phyloP scores from a whole-genome alignment of 805 yeast species.

The Candida hungchunana region DNA sequence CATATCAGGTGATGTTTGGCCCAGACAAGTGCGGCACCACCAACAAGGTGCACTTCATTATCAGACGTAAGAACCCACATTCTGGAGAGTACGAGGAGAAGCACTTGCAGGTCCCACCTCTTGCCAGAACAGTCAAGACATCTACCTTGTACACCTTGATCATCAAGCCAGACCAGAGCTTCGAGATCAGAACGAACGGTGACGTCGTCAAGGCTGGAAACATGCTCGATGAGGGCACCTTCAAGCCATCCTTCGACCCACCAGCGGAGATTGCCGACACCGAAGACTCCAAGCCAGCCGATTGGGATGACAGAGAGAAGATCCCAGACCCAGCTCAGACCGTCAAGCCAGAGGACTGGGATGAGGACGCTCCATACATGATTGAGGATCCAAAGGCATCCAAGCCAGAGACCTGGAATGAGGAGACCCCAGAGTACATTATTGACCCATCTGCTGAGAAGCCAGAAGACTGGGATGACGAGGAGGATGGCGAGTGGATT shows the following conservation, averaged over 20 bases:
- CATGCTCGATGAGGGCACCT: constrained; percentile 48
- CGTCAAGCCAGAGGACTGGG: constrained; percentile 81
- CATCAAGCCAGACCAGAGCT: constrained; percentile 58
- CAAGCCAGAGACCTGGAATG: constrained; percentile 82
- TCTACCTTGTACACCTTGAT: constrained; percentile 74
- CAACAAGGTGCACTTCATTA: constrained; percentile 75
- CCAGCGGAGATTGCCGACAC: constrained; percentile 58
- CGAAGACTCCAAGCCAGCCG: constrained; percentile 61
- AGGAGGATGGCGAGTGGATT: constrained; percentile 82
- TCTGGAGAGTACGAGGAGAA: constrained; percentile 63
- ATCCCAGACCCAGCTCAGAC: constrained; percentile 67
- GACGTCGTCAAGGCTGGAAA: constrained; percentile 67
- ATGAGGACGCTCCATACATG: constrained; percentile 57
- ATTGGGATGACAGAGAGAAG: constrained; percentile 71
- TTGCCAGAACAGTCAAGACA: constrained; percentile 46
- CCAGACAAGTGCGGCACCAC: constrained; percentile 87
- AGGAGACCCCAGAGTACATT: constrained; percentile 50
- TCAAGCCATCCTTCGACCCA: constrained; percentile 66
- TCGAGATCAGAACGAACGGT: constrained; percentile 82
- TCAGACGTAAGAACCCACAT: constrained; percentile 52
- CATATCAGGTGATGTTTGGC: constrained; percentile 88
- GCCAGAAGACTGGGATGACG: constrained; percentile 87
- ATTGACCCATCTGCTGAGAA: constrained; percentile 61
- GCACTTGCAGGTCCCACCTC: constrained; percentile 61
- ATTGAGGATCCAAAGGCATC: constrained; percentile 64